These are phyloP conservation scores for Dendrocalamus sinicus DNA, from an alignment of 176 grass and related monocot genomes.

Conservation along the genomic window DNA sequence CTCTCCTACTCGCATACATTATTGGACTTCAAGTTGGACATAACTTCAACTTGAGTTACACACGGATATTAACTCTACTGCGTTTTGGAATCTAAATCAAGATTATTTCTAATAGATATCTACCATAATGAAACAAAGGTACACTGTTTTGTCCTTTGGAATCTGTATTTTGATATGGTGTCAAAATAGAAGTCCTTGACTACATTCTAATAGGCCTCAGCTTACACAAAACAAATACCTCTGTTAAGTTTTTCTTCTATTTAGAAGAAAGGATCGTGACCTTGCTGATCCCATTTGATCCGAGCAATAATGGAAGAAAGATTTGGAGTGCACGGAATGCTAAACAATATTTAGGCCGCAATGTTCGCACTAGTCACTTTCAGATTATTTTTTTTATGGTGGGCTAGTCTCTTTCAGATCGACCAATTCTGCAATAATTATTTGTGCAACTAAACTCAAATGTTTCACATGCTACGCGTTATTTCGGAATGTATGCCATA, in stretches of 20 bases:
- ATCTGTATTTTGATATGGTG: neutral
- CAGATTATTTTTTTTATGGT: neutral
- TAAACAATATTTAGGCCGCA: neutral
- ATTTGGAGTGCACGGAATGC: conserved; percentile 28
- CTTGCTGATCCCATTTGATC: neutral
- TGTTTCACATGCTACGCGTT: neutral
- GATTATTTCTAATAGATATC: too few relatives aligned
- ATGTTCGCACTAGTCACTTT: neutral
- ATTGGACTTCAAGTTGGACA: too few relatives aligned
- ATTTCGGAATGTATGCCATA: neutral
- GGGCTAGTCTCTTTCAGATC: neutral
- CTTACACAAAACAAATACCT: neutral
- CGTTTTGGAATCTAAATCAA: too few relatives aligned
- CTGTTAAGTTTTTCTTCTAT: neutral
- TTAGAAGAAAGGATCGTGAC: neutral
- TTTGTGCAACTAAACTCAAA: neutral
- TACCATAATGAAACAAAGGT: neutral
- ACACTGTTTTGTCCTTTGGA: neutral
- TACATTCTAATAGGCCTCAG: neutral
- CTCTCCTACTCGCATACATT: too few relatives aligned
- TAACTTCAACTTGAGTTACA: too few relatives aligned
- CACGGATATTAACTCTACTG: too few relatives aligned
- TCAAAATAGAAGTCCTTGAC: neutral
- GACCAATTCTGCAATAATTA: neutral
- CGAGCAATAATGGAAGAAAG: neutral